Evolutionary conservation across 2,329 filamentous ascomycete species (phyloP), one percentile per base, ranked within the genome.

Genomic region (Colletotrichum siamense): DNA sequence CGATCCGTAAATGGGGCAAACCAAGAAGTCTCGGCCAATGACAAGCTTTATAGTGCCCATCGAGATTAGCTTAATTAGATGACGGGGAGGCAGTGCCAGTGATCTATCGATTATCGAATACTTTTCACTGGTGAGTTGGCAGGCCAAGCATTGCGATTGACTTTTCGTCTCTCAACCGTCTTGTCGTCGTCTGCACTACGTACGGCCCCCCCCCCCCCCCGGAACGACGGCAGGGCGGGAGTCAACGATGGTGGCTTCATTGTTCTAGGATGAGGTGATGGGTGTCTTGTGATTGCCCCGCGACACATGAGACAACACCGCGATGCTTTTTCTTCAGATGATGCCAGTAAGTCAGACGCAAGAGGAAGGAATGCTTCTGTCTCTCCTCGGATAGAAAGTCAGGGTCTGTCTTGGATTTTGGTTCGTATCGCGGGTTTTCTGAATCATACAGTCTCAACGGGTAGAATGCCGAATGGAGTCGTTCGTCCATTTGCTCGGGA

Each of bases 41-140:
- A 73, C 36, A 76, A 74, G 74, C 74, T 76, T 76, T 76, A 26
- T 22, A 36, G 64, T 71, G 61, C 49, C 70, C 74, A 69, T 74
- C 59, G 28, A 76, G 32, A 76, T 74, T 74, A 76, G 74, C 70
- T 74, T 76, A 65, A 69, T 69, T 55, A 64, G 34, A 59, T 65
- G 55, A 75, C 73, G 22, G 26, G 69, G 55, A 24, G 57, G 26
- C 55, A 36, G 63, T 73, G 69, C 63, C 69, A 73, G 49, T 59
- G 22, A 39, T 62, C 16, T 69, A 49, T 73, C 34, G 49, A 61
- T 13, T 69, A 49, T 73, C 34, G 49, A 61, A 26, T n/a, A 36
- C n/a, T 66, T 52, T 30, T 44, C 34, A 72, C 73, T 73, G 55
- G 69, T 26, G 39, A 18, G 69, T 57, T 63, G 55, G 63, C n/a